Evolutionary conservation across 805 yeast species (phyloP).

Genomic region (Metschnikowia drakensbergensis): DNA sequence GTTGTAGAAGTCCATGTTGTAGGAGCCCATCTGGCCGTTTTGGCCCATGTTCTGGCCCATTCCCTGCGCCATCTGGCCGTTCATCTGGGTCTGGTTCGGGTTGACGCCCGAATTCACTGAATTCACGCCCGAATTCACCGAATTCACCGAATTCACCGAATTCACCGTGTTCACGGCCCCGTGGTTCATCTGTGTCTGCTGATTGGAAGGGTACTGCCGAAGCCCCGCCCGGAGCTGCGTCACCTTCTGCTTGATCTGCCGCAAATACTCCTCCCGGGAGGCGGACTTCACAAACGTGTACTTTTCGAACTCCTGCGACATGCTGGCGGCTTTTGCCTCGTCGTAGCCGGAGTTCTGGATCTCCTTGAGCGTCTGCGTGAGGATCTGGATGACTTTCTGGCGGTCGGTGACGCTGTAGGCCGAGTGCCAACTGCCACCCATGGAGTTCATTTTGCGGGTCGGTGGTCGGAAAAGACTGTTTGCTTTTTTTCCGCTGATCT

Average conservation of each 20-base stretch:
- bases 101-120: no score
- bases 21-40: slow-evolving; percentile 1
- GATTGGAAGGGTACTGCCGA: slow-evolving; percentile 5
- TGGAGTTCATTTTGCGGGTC: slow-evolving; percentile 15
- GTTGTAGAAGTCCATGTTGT: slow-evolving; percentile 9
- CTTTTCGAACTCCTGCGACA: slow-evolving; percentile 71
- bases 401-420: slow-evolving; percentile 29
- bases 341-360: slow-evolving; percentile 32
- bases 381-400: slow-evolving; percentile 38
- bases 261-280: slow-evolving; percentile 54
- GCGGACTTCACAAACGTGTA: slow-evolving; percentile 57
- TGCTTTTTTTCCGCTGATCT: not conserved
- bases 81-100: not conserved
- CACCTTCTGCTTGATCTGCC: slow-evolving; percentile 38
- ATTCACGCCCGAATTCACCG: no score
- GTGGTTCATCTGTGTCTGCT: not conserved
- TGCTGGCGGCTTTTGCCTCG: slow-evolving; percentile 34
- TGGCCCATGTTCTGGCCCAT: not conserved
- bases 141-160: not conserved
- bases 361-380: slow-evolving; percentile 35
- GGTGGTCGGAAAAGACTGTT: not conserved
- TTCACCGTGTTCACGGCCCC: not conserved
- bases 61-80: not conserved
- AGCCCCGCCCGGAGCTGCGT: slow-evolving; percentile 26
- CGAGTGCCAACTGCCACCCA: slow-evolving; percentile 26